Percentiles rank a stretch among this genome's conserved stretches.
These are phyloP conservation scores for Dictyostelium discoideum DNA, from an alignment of 78 protist genomes.

Conservation along the genomic window dicty_2.7 NC_007088.5:5294001-5294500, in stretches of 20 bases:
- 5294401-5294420: slow-evolving; percentile 63
- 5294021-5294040: background rate
- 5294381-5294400: slow-evolving; percentile 65
- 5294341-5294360: slow-evolving; percentile 47
- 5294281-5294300: slow-evolving; percentile 2
- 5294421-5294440: slow-evolving; percentile 46
- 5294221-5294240: background rate
- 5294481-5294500: slow-evolving; percentile 59
- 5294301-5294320: slow-evolving; percentile 24
- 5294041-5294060: background rate
- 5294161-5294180: slow-evolving; percentile 37
- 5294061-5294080: background rate
- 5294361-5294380: slow-evolving; percentile 72
- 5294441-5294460: slow-evolving; percentile 20
- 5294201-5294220: slow-evolving; percentile 19
- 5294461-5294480: slow-evolving; percentile 21
- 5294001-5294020: background rate
- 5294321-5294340: background rate
- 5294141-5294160: slow-evolving; percentile 27
- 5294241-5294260: slow-evolving; percentile 48
- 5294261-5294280: slow-evolving; percentile 3
- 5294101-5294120: slow-evolving; percentile 6
- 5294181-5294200: slow-evolving; percentile 78
- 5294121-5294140: slow-evolving; percentile 62
- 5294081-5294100: background rate